Percentiles rank a stretch among this genome's conserved stretches.
phyloP scores from a whole-genome alignment of 164 flowering plant genomes.

The Sextonia rubra region DNA sequence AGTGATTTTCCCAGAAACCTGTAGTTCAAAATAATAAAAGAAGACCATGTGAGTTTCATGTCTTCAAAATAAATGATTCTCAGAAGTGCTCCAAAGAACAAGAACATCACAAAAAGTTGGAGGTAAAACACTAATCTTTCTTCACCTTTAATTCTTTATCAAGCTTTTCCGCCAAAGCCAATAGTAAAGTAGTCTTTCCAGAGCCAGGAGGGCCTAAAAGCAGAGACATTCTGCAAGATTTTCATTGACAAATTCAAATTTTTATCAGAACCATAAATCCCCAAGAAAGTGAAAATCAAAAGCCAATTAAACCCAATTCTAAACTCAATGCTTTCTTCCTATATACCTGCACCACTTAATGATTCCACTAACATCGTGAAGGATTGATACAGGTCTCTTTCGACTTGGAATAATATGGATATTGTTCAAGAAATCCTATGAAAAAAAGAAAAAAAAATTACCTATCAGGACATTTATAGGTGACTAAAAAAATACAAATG shows the following conservation, averaged over 20 bases:
- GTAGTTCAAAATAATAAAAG: constrained; percentile 19
- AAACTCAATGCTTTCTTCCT: background rate
- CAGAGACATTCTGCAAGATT: constrained; percentile 31
- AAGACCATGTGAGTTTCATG: background rate
- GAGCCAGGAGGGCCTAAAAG: constrained; percentile 36
- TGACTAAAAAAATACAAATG: background rate
- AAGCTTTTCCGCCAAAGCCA: constrained; percentile 44
- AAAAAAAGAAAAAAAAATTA: background rate
- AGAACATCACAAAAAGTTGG: background rate
- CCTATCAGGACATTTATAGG: background rate
- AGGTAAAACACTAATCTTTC: background rate
- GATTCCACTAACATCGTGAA: constrained; percentile 1
- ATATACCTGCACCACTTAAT: background rate
- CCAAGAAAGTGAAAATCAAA: background rate
- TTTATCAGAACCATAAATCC: background rate
- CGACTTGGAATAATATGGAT: background rate
- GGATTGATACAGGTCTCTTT: background rate
- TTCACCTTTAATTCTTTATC: constrained; percentile 38
- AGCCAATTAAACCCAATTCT: background rate
- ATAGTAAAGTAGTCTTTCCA: constrained; percentile 29
- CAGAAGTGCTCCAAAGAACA: background rate
- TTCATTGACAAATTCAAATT: background rate
- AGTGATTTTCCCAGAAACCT: constrained; percentile 58
- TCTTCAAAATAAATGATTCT: background rate
- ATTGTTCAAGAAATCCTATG: background rate